These are phyloP conservation scores for Aspergillus panamensis DNA, from an alignment of 495 filamentous ascomycete species.

Conservation along the genomic window DNA sequence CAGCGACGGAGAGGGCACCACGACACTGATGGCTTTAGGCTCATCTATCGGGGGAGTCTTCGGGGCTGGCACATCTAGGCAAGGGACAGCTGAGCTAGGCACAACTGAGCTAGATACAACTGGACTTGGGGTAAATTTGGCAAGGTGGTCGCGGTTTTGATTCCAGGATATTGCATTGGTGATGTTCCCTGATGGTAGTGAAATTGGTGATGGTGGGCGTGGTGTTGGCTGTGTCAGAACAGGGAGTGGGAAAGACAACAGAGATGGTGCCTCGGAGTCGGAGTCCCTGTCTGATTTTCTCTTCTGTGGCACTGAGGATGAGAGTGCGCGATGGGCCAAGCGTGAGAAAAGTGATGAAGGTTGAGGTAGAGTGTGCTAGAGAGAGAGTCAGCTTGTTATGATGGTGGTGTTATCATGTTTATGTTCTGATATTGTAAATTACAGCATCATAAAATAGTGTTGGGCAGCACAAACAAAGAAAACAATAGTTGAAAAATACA, in stretches of 20 bases:
- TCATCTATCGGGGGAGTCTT: background rate
- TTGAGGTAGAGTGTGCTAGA: background rate
- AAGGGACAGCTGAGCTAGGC: conserved; percentile 13
- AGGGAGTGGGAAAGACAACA: background rate
- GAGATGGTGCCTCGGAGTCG: conserved; percentile 3
- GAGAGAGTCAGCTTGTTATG: conserved; percentile 11
- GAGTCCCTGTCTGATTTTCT: conserved; percentile 17
- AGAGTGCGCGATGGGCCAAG: conserved; percentile 10
- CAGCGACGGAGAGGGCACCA: conserved; percentile 28
- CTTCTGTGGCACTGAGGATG: conserved; percentile 15
- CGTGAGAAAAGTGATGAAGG: background rate
- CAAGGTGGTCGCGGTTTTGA: background rate
- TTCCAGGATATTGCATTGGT: background rate
- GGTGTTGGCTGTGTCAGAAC: background rate
- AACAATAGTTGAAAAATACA: background rate
- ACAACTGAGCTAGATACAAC: no score
- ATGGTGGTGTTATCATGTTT: background rate
- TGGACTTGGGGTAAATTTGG: no score
- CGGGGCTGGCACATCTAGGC: conserved; percentile 11
- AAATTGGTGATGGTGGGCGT: background rate
- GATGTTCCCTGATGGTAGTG: background rate
- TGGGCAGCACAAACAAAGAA: background rate
- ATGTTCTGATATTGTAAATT: background rate
- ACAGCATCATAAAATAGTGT: no score
- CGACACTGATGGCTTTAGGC: conserved; percentile 16